phyloP scores from a whole-genome alignment of 352 stramenopile species.

The Pythium sp. region DNA sequence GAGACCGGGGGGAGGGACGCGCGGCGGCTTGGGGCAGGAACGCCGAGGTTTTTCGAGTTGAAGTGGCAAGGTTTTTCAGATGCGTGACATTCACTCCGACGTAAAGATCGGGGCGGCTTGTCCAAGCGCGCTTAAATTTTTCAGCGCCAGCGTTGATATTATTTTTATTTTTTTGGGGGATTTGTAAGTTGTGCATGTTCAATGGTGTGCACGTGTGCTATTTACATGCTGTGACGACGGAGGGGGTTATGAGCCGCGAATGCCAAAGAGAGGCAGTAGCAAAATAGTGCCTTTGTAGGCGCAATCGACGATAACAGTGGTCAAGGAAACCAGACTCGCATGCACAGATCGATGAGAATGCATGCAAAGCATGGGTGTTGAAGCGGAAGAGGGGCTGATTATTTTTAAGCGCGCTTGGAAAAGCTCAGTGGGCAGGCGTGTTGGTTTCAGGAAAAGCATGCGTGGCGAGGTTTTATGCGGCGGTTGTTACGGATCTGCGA shows the following conservation, averaged over 20 bases:
- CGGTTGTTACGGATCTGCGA: neutral
- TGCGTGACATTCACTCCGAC: slow-evolving; percentile 13
- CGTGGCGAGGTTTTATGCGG: slow-evolving; percentile 6
- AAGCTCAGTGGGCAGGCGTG: neutral
- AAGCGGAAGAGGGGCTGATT: slow-evolving; percentile 6
- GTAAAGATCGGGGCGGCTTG: slow-evolving; percentile 21
- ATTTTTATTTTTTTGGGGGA: neutral
- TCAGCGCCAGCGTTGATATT: neutral
- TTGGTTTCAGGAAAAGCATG: slow-evolving; percentile 6
- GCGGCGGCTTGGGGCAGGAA: neutral
- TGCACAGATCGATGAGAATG: neutral
- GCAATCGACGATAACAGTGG: neutral
- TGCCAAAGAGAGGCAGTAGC: neutral
- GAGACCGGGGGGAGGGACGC: slow-evolving; percentile 1
- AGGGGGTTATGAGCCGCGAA: too few relatives aligned
- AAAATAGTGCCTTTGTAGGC: neutral
- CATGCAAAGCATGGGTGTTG: slow-evolving; percentile 1
- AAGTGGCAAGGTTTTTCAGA: neutral
- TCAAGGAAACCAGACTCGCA: too few relatives aligned
- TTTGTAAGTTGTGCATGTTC: neutral
- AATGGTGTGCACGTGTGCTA: neutral
- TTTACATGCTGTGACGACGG: neutral
- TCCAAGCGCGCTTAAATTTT: slow-evolving; percentile 24
- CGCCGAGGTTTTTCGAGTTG: slow-evolving; percentile 17
- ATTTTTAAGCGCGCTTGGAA: slow-evolving; percentile 14